These are phyloP conservation scores for Saprolegnia parasitica DNA, from an alignment of 352 stramenopile species.

Conservation along the genomic window DNA sequence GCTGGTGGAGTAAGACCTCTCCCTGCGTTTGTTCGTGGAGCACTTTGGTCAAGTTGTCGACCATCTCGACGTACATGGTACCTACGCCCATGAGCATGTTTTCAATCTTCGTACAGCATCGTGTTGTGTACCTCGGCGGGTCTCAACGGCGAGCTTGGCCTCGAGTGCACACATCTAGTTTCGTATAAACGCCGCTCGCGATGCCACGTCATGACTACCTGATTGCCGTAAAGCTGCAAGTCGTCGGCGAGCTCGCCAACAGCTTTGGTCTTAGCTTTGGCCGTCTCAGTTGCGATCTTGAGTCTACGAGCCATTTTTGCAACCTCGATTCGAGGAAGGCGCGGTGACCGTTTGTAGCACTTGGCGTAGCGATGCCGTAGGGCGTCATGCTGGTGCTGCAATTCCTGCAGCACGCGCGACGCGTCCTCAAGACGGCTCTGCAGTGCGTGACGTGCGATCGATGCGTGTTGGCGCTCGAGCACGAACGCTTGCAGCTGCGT, in stretches of 20 bases:
- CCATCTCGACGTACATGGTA: constrained; percentile 24
- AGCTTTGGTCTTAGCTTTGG: background rate
- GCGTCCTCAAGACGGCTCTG: background rate
- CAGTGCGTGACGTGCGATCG: background rate
- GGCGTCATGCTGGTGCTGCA: background rate
- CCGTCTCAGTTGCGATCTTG: background rate
- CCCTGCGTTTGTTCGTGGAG: background rate
- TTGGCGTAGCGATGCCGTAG: background rate
- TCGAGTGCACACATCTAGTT: constrained; percentile 8
- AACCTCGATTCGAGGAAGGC: background rate
- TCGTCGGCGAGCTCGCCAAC: background rate
- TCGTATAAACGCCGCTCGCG: background rate
- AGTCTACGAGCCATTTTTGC: background rate
- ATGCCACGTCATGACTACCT: background rate
- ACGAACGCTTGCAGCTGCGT: background rate
- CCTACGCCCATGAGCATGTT: background rate
- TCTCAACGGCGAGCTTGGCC: constrained; percentile 11
- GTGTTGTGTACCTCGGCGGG: constrained; percentile 18
- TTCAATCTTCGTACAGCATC: too few relatives aligned
- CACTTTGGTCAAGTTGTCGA: constrained; percentile 23
- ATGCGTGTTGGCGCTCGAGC: background rate
- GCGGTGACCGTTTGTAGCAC: background rate
- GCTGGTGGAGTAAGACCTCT: background rate
- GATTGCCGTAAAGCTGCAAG: background rate
- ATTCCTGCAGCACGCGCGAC: background rate